Evolutionary conservation across 1,284 basidiomycete genomes (phyloP), one percentile per base, ranked within the genome.

Genomic region (Cutaneotrichosporon cutaneum): DNA sequence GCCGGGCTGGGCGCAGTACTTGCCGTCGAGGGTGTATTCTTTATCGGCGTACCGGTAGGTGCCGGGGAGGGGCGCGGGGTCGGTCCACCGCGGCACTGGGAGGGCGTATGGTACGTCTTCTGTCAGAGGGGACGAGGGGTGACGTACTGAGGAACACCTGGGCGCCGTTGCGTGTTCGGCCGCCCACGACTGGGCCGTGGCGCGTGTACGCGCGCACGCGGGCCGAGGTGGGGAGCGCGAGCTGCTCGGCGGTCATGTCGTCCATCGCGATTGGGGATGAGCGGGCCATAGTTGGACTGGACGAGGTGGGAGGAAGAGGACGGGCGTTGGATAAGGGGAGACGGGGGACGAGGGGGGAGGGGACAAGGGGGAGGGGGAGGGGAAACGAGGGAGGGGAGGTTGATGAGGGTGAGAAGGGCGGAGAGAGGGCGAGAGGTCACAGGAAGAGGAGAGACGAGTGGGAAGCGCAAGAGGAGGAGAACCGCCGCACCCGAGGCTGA

Each of bases 51-150:
- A 90, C 10, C 71, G 78, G 72, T 82, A 86, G 36, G 76, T 76
- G 0, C 75, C 54, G 0, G 87, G 85, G 2, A 90, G 76, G 0
- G 85, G 81, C 35, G 82, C 69, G 1, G 88, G 85, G 69, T 90
- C 85, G 54, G 85, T 79, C 70, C 89, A 90, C 30, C 88, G 82
- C 30, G 69, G 75, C 0, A 87, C 87, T 45, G 85, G 83, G 24
- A 87, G 74, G 1, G 85, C 88, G 70, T 88, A 90, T 0, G 89
- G 88, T 33, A 91, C 80, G 79, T 90, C 88, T 90, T 62, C 54
- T 7, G 59, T 63, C 24, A 56, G 61, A 35, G 13, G 26, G 30
- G 4, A 8, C 21, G 16, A 5, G 4, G 2, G 3, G 24, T 14
- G 32, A 35, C 73, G 51, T 59, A 73, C 73, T 76, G 26, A 76